Base-by-base conservation (phyloP, 495 filamentous ascomycete species). In the Aspergillus ostianus region DNA sequence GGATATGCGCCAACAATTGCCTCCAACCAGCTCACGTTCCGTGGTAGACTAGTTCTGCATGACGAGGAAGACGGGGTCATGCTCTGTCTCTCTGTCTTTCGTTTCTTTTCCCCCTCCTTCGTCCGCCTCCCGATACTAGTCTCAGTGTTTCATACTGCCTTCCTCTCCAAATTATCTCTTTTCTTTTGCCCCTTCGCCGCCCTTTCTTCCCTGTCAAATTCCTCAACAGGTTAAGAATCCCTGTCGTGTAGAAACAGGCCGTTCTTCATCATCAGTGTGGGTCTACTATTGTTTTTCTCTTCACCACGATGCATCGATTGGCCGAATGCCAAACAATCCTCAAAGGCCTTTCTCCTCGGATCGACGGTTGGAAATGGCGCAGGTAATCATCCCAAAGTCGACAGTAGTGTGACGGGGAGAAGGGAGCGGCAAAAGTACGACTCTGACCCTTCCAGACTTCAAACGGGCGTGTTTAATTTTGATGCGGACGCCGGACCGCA, bases 361-460 rank as follows among this genome's bases (percentile, higher is more conserved):
- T 12, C 30, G 36, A 41, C 36, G 13, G 36, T 13, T 13, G 36
- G 13, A 13, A 17, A 41, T 41, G 36, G 13, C 13, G 36, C 36
- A 41, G 36, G 36, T 41, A 12, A 41, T 41, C 36, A 1, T 41
- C 36, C 36, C 9, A 1, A 41, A 2, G 12, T 17, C 36, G 6
- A 32, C 29, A 32, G 36, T 41, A 41, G 36, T 41, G 36, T 10
- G 36, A 41, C 30, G 30, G 30, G 30, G 30, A 12, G 30, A 6
- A 6, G 30, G 6, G 30, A 32, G 30, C 10, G 30, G 29, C 32
- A 41, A 41, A 41, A 41, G 36, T 41, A 41, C 36, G 36, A 17
- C n/a, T 47, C n/a, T 60, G 57, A 50, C 20, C 47, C 50, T 58
- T 59, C 20, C 47, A 58, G 56, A 46, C 49, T 57, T 46, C 55